Evolutionary conservation across 257 asterid species (phyloP), one percentile per base, ranked within the genome.

Genomic region (Gynochthodes officinalis): DNA sequence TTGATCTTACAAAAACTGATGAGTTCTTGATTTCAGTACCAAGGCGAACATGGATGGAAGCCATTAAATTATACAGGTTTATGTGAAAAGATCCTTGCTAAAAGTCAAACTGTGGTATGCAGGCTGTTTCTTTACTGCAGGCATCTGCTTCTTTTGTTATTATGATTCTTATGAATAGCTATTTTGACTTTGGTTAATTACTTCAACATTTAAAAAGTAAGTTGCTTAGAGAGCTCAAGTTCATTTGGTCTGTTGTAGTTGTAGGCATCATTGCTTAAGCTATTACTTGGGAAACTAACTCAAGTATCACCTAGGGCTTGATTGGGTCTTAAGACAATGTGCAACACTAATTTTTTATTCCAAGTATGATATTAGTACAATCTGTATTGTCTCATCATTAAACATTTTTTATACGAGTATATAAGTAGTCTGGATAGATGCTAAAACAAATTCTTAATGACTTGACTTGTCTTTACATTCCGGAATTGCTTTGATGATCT

Each of bases 41-140:
- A 94, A 94, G 98, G 99, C 73, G 97, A 91, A 66, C 86, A 87
- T 33, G 98, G 95, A 66, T 91, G 99, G 99, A 86, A 81, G 81
- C 99, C 93, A 39, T 73, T 82, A 63, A 83, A 87, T 73, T 91
- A 94, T 79, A 70, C 97, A 21, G 98, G 98, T 64, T 79, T 91
- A 71, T 89, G 96, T 49, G 98, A 91, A 79, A 94, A 94, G 88
- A 78, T 94, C 79, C 88, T 91, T 61, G 86, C 90, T 2, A 94
- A 91, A 88, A 91, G 99, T 86, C 99, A 91, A 81, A 90, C 95
- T 7, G 95, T 91, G 95, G 99, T 92, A 85, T 71, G 96, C 70
- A 52, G 58, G 30, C 69, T 73, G 40, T 61, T 73, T 75, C 62
- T 69, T 74, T 42, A 18, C 11, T 59, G 40, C 3, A 32, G 71